These are phyloP conservation scores for Heliamphora exappendiculata DNA, from an alignment of 148 eudicot species.

Conservation along the genomic window DNA sequence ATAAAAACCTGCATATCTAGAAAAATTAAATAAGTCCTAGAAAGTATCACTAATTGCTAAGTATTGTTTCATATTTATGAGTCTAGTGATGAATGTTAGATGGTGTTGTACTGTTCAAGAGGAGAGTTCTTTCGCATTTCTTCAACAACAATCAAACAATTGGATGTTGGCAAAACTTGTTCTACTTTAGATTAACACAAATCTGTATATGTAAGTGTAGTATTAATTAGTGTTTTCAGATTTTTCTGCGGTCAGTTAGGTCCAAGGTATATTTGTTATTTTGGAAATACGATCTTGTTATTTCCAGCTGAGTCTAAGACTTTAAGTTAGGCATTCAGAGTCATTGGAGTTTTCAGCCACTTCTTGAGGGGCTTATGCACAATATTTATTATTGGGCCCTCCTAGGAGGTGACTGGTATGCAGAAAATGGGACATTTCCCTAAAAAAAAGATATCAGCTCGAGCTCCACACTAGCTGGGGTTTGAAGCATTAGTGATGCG, in stretches of 20 bases:
- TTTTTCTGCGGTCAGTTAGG: neutral
- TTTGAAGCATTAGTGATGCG: too few species aligned
- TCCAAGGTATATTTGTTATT: neutral
- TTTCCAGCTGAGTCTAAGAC: neutral
- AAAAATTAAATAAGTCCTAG: neutral
- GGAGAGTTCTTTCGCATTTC: neutral
- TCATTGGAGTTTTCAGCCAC: too few species aligned
- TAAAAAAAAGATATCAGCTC: too few species aligned
- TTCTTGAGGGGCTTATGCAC: neutral
- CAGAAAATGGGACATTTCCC: too few species aligned
- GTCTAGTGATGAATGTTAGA: neutral
- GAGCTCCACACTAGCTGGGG: too few species aligned
- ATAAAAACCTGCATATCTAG: neutral
- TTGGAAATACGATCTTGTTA: neutral
- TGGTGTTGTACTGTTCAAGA: neutral
- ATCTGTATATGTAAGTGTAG: too few species aligned
- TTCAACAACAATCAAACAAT: neutral
- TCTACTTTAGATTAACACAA: neutral
- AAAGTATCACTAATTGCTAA: neutral
- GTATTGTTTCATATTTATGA: neutral
- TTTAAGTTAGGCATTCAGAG: too few species aligned
- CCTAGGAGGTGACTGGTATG: neutral
- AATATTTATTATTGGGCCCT: neutral
- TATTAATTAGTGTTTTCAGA: neutral
- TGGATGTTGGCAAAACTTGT: neutral